Base-by-base conservation (phyloP, 2,329 filamentous ascomycete genomes). In the Pseudohalonectria lignicola region DNA sequence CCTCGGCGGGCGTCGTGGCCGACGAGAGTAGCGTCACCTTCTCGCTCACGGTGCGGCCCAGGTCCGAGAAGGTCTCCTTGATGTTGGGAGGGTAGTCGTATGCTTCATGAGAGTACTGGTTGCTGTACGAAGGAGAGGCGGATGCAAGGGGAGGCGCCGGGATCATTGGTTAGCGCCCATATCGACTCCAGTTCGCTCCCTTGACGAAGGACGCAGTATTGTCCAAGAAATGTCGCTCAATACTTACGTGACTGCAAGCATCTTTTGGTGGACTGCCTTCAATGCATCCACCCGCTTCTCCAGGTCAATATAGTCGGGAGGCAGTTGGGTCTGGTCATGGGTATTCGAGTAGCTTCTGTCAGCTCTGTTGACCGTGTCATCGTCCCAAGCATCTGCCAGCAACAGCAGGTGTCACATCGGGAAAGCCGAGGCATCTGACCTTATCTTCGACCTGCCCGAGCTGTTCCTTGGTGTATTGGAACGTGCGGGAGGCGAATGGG, bases 201-300 rank as follows among this genome's bases (percentile, higher is more conserved):
- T 31, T 31, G 5, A n/a, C n/a, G n/a, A n/a, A n/a, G n/a, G n/a
- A n/a, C n/a, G n/a, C n/a, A 34, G n/a, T n/a, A n/a, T n/a, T n/a
- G n/a, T n/a, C n/a, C n/a, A n/a, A n/a, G 18, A 11, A 35, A 42
- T n/a, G n/a, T n/a, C n/a, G n/a, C n/a, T n/a, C n/a, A n/a, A n/a
- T 9, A 32, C 83, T 65, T 69, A 94, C 85, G 92, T 98, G 57
- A 96, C 92, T 50, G 86, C 79, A 46, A 98, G 79, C 71, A 98
- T 85, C 71, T 94, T 94, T 67, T 94, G 86, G 64, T 98, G 92
- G 43, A 94, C 92, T 57, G 84, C 79, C 72, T 94, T 96, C 57
- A 98, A 71, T 42, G 92, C 92, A 76, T 98, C 92, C 54, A 96
- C 87, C 49, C 90, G 82, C 76, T 95, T 95, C 76, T 98, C 92